Evolutionary conservation across 768 basidiomycete species (phyloP), one percentile per base, ranked within the genome.

Genomic region (Phaeolepiota aurea): DNA sequence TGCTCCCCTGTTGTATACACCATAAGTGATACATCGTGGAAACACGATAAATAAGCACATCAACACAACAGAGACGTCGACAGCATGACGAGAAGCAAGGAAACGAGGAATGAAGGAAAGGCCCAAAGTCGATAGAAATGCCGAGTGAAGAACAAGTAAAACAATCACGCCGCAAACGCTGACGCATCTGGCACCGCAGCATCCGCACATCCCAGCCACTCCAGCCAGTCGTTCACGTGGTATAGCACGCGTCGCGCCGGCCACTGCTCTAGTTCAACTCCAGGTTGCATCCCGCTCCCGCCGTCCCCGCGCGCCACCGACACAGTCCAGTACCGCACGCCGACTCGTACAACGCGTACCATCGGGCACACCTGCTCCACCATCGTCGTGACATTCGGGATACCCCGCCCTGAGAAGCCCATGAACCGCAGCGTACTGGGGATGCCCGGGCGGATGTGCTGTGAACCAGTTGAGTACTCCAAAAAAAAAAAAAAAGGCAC

Each of bases 331-430:
- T 79, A 72, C 32, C 59, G 65, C 38, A 61, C 64, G 20, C 76
- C 78, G 19, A 81, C 54, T 3, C 71, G 65, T 28, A 78, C 62
- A 14, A 83, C 66, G 1, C 71, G 66, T 5, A 78, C 76, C 61
- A 71, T 75, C 0, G 78, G 74, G 56, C 83, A 83, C 2, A 77
- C 77, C 12, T 69, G 68, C 45, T 77, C 74, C 16, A 82, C 64
- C 7, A 80, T 58, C 7, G 54, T 58, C 14, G 61, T 50, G 3
- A 62, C 62, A 44, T 63, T 68, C 13, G 62, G 62, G 14, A 72
- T 42, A 33, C 65, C 54, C 49, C 71, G 61, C 42, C 77, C 75
- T 5, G 66, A 62, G n/a, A 83, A 58, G 1, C 71, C 74, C 20
- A 82, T 62, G 54, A 76, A 82, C 21, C 67, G 64, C 41, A 84